phyloP scores from a whole-genome alignment of 148 eudicot species.

The Silene latifolia region DNA sequence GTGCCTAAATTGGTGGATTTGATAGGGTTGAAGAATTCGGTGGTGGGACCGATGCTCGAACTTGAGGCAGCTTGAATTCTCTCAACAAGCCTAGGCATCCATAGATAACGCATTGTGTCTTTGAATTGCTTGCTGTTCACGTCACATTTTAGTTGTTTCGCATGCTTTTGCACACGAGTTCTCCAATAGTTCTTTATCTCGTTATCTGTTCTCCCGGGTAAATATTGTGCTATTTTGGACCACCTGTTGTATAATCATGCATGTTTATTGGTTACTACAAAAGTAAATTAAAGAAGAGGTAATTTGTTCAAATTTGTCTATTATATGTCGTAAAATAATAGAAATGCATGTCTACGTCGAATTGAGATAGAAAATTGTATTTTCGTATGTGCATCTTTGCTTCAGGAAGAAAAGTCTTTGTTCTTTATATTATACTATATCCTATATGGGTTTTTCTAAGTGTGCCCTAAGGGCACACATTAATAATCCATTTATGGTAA shows the following conservation, averaged over 20 bases:
- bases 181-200: slow-evolving; percentile 70
- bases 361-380: slow-evolving; percentile 1
- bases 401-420: background rate
- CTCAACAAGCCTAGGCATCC: slow-evolving; percentile 68
- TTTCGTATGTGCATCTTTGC: background rate
- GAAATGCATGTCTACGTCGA: slow-evolving; percentile 7
- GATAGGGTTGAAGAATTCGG: slow-evolving; percentile 24
- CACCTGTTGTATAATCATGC: slow-evolving; percentile 33
- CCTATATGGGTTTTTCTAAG: no score
- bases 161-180: slow-evolving; percentile 57
- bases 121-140: slow-evolving; percentile 61
- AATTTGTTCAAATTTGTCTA: no score
- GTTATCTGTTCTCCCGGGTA: slow-evolving; percentile 65
- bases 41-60: slow-evolving; percentile 14
- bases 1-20: background rate
- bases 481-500: no score
- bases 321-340: background rate
- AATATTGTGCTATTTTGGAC: slow-evolving; percentile 56
- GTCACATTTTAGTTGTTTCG: slow-evolving; percentile 63
- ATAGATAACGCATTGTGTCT: slow-evolving; percentile 44
- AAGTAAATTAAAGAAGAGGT: no score
- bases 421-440: no score
- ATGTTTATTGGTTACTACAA: background rate
- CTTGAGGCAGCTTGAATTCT: slow-evolving; percentile 67
- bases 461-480: no score